These are phyloP conservation scores for Saitoella complicata DNA, from an alignment of 805 yeast genomes.

Conservation along the genomic window DNA sequence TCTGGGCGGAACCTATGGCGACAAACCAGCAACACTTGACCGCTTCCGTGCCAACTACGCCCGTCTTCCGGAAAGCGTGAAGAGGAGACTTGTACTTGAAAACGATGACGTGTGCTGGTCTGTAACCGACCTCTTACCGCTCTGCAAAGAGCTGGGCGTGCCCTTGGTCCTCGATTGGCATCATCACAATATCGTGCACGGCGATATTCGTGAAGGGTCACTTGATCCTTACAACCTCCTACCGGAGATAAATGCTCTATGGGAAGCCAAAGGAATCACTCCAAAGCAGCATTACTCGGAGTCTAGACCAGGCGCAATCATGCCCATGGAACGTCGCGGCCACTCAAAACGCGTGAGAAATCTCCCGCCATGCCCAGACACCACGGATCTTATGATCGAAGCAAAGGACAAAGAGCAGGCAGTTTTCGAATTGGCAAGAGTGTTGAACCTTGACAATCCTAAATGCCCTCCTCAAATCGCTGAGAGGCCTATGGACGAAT, in stretches of 20 bases:
- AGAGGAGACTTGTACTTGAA: constrained; percentile 1
- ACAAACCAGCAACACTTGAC: neutral
- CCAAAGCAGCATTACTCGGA: constrained; percentile 3
- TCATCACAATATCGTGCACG: constrained; percentile 2
- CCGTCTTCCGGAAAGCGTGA: constrained; percentile 1
- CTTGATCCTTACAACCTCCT: neutral
- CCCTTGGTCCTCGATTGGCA: constrained; percentile 3
- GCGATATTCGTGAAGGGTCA: neutral
- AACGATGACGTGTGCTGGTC: constrained; percentile 3
- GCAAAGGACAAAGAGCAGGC: constrained; percentile 4
- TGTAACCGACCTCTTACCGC: constrained; percentile 1
- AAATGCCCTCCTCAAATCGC: too few relatives aligned
- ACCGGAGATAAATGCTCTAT: neutral
- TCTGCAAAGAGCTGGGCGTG: constrained; percentile 1
- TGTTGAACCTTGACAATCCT: neutral
- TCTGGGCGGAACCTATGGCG: constrained; percentile 2
- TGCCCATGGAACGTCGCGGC: neutral
- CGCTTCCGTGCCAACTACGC: constrained; percentile 1
- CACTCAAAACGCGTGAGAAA: constrained; percentile 1
- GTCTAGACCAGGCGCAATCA: neutral
- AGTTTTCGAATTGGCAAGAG: neutral
- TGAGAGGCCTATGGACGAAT: too few relatives aligned
- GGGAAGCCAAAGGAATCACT: constrained; percentile 1
- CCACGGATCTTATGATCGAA: constrained; percentile 2
- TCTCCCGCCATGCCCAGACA: constrained; percentile 1